Conservation (phyloP, 768 basidiomycete species). For the Leccinum subgranulosum region DNA sequence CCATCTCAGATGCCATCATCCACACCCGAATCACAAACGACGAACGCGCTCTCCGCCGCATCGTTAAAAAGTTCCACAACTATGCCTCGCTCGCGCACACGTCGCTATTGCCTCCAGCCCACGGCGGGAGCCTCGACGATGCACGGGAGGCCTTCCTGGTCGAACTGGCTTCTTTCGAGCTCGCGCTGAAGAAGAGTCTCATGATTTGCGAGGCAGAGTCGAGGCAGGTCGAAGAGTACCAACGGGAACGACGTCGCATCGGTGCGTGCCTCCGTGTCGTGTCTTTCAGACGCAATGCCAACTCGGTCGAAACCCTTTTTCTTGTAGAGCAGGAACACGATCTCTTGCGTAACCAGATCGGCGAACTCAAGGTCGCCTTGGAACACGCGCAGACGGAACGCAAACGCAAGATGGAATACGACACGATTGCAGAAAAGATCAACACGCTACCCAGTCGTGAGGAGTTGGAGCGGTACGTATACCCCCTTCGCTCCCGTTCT, state of each 20-base stretch:
- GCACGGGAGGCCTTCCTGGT: conserved; percentile 76
- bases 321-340: conserved; percentile 69
- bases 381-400: conserved; percentile 79
- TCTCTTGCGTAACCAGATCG: conserved; percentile 64
- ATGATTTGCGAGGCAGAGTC: conserved; percentile 87
- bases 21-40: conserved; percentile 80
- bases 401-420: conserved; percentile 82
- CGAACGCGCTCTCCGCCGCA: conserved; percentile 71
- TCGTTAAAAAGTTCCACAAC: conserved; percentile 78
- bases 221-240: conserved; percentile 82
- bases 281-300: background rate
- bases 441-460: conserved; percentile 73
- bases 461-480: conserved; percentile 72
- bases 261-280: conserved; percentile 42
- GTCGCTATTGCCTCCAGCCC: conserved; percentile 35
- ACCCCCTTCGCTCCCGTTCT: background rate
- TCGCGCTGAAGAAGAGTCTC: conserved; percentile 70
- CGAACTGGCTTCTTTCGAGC: conserved; percentile 73
- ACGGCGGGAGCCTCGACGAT: conserved; percentile 50
- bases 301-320: background rate
- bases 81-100: conserved; percentile 60
- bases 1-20: conserved; percentile 65
- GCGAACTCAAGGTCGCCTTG: conserved; percentile 69
- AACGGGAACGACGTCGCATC: conserved; percentile 66
- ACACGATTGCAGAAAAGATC: conserved; percentile 78